These are phyloP conservation scores for Colletotrichum sp. DNA, from an alignment of 2,329 filamentous ascomycete genomes.

Conservation along the genomic window DNA sequence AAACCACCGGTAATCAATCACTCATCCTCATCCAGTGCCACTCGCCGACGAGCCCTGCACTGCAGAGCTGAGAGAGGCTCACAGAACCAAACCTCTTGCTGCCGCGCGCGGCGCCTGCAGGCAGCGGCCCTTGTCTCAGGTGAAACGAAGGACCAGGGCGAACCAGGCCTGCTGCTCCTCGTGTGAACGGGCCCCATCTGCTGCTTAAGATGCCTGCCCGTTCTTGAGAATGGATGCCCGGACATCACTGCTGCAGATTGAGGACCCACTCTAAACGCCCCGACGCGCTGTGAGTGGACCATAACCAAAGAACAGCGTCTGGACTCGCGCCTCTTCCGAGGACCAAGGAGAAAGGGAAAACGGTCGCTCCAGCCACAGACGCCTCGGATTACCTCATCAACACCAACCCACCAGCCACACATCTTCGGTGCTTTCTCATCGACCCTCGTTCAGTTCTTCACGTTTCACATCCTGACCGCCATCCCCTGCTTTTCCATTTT, in stretches of 20 bases:
- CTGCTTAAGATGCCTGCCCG: neutral
- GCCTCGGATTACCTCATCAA: neutral
- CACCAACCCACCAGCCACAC: neutral
- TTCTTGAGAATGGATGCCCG: neutral
- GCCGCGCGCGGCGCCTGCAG: constrained; percentile 11
- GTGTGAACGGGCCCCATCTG: neutral
- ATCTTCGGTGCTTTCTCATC: neutral
- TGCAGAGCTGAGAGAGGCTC: neutral
- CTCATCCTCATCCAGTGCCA: neutral
- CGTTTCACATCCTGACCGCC: constrained; percentile 6
- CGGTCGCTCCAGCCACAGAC: neutral
- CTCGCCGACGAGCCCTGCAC: neutral
- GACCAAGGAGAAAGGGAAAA: neutral
- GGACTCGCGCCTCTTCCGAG: neutral
- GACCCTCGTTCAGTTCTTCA: neutral
- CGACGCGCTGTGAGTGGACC: neutral
- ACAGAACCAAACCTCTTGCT: neutral
- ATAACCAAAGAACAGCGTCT: neutral
- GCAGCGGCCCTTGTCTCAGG: constrained; percentile 17
- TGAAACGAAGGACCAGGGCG: constrained; percentile 14
- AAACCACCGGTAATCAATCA: neutral
- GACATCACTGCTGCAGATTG: neutral
- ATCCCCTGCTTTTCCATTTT: constrained; percentile 1
- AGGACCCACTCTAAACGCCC: neutral
- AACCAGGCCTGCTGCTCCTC: neutral